A percentile compares a stretch with the other conserved stretches of the same genome.
Conservation (phyloP, 345 rosid species). For the Arabidopsis suecica region DNA sequence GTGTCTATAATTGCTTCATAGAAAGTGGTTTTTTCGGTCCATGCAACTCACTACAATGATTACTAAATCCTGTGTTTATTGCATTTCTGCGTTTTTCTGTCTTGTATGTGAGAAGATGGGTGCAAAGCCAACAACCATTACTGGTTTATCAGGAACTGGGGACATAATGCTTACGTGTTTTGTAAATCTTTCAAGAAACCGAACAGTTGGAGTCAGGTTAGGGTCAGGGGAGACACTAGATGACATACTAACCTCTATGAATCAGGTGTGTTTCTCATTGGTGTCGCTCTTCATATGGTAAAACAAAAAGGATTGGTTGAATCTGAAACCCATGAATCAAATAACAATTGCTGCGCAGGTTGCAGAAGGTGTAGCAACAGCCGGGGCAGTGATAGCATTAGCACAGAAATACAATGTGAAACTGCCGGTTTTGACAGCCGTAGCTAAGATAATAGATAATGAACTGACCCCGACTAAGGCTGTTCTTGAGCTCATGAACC, state of each 20-base stretch:
- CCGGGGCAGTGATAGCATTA: constrained; percentile 92
- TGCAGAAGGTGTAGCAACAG: constrained; percentile 95
- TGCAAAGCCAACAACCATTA: constrained; percentile 85
- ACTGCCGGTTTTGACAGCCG: constrained; percentile 93
- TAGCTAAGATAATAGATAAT: constrained; percentile 83
- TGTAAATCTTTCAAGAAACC: constrained; percentile 90
- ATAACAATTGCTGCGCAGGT: constrained; percentile 51
- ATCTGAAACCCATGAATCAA: neutral
- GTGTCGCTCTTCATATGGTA: neutral
- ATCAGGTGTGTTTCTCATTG: constrained; percentile 63
- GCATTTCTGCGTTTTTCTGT: constrained; percentile 8
- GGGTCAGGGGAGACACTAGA: constrained; percentile 94
- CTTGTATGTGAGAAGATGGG: constrained; percentile 68
- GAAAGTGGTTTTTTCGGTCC: neutral
- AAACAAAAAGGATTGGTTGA: constrained; percentile 22
- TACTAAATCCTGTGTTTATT: neutral
- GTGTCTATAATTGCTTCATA: neutral
- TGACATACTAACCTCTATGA: constrained; percentile 80
- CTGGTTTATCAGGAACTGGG: constrained; percentile 93
- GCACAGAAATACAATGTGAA: constrained; percentile 95
- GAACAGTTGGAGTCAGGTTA: constrained; percentile 87
- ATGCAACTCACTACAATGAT: constrained; percentile 9
- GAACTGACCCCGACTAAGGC: constrained; percentile 88
- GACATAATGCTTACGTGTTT: constrained; percentile 97
- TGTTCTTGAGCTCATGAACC: constrained; percentile 82